Conservation (phyloP, 78 protist species). For the Bodo saltans region DNA sequence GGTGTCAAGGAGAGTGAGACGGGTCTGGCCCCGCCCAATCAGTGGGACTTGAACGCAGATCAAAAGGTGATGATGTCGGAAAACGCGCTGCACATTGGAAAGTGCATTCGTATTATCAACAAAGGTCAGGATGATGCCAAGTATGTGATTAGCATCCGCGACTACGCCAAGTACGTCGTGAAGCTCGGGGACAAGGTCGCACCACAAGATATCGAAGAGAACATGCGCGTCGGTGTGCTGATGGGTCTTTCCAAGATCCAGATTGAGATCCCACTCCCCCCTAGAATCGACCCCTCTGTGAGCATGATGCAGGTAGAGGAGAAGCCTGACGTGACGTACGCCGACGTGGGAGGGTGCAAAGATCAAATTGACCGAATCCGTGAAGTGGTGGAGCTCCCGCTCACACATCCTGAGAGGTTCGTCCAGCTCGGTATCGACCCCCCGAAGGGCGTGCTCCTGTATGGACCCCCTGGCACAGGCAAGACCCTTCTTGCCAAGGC, state of each 20-base stretch:
- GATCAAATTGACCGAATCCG: conserved; percentile 97
- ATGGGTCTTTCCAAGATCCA: conserved; percentile 91
- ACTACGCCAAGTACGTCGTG: conserved; percentile 98
- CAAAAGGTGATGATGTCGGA: conserved; percentile 79
- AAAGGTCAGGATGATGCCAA: conserved; percentile 75
- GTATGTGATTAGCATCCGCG: conserved; percentile 91
- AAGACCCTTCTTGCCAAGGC: conserved; percentile 99
- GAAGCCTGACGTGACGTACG: conserved; percentile 99
- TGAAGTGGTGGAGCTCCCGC: conserved; percentile 98
- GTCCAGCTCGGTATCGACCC: conserved; percentile 98
- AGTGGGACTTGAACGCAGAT: conserved; percentile 96
- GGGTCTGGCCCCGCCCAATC: conserved; percentile 93
- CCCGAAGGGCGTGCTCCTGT: conserved; percentile 97
- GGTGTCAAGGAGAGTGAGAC: conserved; percentile 97
- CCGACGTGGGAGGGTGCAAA: conserved; percentile 98
- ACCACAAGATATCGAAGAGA: conserved; percentile 98
- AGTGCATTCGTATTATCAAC: conserved; percentile 95
- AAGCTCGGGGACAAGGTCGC: conserved; percentile 94
- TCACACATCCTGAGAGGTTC: conserved; percentile 95
- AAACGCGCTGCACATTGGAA: conserved; percentile 94
- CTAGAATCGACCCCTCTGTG: conserved; percentile 98
- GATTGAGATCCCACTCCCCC: conserved; percentile 99
- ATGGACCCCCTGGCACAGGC: conserved; percentile 99
- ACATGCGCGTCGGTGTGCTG: conserved; percentile 93
- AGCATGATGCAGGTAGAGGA: conserved; percentile 99